Base-by-base conservation (phyloP, 352 stramenopile genomes). In the Pythium scleroteichum region DNA sequence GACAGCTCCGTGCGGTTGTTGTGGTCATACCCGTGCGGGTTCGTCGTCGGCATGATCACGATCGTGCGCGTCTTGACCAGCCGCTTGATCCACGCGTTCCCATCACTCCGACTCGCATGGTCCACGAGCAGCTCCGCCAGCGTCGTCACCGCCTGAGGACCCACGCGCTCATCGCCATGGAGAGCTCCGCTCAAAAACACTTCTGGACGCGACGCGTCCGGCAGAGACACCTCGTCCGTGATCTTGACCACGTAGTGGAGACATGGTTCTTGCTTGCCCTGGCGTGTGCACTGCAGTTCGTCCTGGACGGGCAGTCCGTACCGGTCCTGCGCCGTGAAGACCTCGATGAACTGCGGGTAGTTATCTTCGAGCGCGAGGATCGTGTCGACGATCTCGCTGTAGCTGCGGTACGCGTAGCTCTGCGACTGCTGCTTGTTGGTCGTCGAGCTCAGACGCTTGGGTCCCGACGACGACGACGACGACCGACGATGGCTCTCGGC, bases 121-220 rank as follows among this genome's bases (percentile, higher is more conserved):
- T 84, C 76, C 10, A 87, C 68, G 8, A 98, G 62, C 14, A 85
- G 59, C 66, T 79, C 62, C 1, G 75, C 73, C 16, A 96, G 75
- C 39, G 94, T 78, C 20, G 98, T 73, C 19, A 94, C 75, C 0
- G 82, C 71, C 24, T 92, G 86, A 5, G 95, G 94, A 17, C 92
- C 92, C 2, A 98, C 90, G 6, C 92, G 82, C 69, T 99, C 94
- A 65, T 99, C 87, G 7, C 96, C 96, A 68, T 99, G 95, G 1
- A 99, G 78, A 22, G 85, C 82, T 13, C 96, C 96, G 44, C 84
- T 97, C 57, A 98, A 91, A 59, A 98, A 97, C 1, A 98, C 78
- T 62, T 99, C 90, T 0, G 97, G 95, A 4, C 96, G 74, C 17
- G 78, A 60, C 0, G 80, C 58, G 8, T 90, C 77, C 2, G 78